Percentiles rank a stretch among this genome's conserved stretches.
Conservation (phyloP, 805 yeast species). For the Myxozyma neglecta region DNA sequence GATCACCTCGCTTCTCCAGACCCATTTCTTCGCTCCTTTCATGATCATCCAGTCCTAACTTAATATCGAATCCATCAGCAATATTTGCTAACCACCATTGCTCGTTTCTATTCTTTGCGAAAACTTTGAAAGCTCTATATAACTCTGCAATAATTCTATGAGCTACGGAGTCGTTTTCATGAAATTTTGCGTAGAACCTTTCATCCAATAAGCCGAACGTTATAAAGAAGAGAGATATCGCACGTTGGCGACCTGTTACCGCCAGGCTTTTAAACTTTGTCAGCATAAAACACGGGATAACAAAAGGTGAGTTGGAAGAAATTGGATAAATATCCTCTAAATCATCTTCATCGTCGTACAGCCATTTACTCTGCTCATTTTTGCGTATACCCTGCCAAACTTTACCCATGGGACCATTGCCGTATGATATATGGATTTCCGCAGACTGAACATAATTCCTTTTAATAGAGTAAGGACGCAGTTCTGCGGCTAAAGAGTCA, state of each 20-base stretch:
- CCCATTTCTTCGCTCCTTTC: background rate
- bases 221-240: conserved; percentile 69
- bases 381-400: background rate
- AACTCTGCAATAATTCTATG: conserved; percentile 66
- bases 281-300: conserved; percentile 37
- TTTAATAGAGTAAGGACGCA: conserved; percentile 20
- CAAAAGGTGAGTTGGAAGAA: conserved; percentile 76
- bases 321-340: conserved; percentile 86
- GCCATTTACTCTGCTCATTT: background rate
- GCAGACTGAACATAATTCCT: conserved; percentile 7
- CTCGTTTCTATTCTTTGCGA: conserved; percentile 4
- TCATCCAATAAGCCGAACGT: conserved; percentile 91
- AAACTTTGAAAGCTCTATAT: conserved; percentile 14
- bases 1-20: background rate
- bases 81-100: conserved; percentile 24
- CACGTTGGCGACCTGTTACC: conserved; percentile 81
- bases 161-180: conserved; percentile 82
- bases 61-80: conserved; percentile 21
- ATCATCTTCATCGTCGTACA: conserved; percentile 70
- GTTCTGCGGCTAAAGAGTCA: conserved; percentile 1
- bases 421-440: background rate
- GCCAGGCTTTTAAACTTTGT: conserved; percentile 45
- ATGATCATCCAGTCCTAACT: background rate
- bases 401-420: background rate
- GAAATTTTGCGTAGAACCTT: conserved; percentile 69